Evolutionary conservation across 768 basidiomycete species (phyloP), one percentile per base, ranked within the genome.

Genomic region (Crassisporium funariophilum): DNA sequence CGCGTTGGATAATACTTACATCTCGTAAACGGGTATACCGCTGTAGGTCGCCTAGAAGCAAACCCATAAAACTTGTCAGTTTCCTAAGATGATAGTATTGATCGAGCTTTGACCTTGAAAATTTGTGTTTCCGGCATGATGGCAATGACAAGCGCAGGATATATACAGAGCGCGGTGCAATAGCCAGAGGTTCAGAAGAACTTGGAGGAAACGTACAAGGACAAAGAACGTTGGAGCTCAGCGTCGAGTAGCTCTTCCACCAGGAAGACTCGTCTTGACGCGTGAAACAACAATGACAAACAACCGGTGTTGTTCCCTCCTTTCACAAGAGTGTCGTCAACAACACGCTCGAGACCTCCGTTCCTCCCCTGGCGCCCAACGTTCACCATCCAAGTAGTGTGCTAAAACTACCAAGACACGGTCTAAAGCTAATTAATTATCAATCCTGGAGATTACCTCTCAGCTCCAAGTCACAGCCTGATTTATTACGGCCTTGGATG

Each of bases 1-100:
- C 69, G 71, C 59, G 73, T 66, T 62, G 51, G 63, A 55, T 40
- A 40, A 21, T 27, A 74, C 87, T 61, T 64, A 91, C 91, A 93
- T 91, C 70, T 93, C 91, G 57, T 90, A 93, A 35, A 93, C 91
- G 54, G 91, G 91, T 55, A 93, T 91, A 35, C 91, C 91, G 68
- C 91, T 93, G 66, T 93, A 93, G 16, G 91, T 93, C 49, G 91
- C 91, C 91, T 93, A 62, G n/a, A n/a, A n/a, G n/a, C n/a, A n/a
- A n/a, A n/a, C n/a, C n/a, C 25, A 41, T 55, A 44, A 49, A 53
- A 57, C 55, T 58, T 57, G 58, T 64, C 50, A 56, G 59, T 47
- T 61, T 53, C 37, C 17, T 41, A 25, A 45, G 59, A 51, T 39
- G 24, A 9, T 16, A 23, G 15, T 10, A 23, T 25, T 23, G 33